Evolutionary conservation across 257 asterid species (phyloP).

Genomic region (Solanum dulcamara): DNA sequence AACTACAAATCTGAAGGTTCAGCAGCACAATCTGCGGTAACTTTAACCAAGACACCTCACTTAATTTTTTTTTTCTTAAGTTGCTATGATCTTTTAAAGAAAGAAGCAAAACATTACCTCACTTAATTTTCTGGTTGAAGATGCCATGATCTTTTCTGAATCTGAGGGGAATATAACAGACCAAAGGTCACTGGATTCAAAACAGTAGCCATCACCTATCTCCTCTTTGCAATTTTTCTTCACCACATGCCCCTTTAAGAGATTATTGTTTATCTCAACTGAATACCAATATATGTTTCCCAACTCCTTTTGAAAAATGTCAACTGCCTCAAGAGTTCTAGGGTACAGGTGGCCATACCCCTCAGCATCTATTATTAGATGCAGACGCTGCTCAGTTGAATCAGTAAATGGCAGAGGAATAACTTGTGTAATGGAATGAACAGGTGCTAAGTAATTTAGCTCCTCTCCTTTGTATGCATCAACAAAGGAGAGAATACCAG

Average conservation of each 20-base stretch:
- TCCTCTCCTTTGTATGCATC: slow-evolving; percentile 86
- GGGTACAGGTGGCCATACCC: slow-evolving; percentile 69
- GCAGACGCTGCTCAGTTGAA: slow-evolving; percentile 77
- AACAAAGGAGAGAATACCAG: slow-evolving; percentile 72
- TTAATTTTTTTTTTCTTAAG: background rate
- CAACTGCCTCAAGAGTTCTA: slow-evolving; percentile 76
- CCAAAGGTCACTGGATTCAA: slow-evolving; percentile 61
- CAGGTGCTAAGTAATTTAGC: slow-evolving; percentile 40
- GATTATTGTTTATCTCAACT: slow-evolving; percentile 46
- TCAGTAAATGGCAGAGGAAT: slow-evolving; percentile 81
- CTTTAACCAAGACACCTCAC: background rate
- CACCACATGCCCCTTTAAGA: slow-evolving; percentile 69
- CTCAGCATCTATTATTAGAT: slow-evolving; percentile 61
- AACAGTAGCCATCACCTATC: slow-evolving; percentile 57
- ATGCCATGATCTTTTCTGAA: slow-evolving; percentile 74
- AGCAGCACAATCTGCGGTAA: background rate
- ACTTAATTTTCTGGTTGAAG: slow-evolving; percentile 60
- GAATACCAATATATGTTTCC: slow-evolving; percentile 89
- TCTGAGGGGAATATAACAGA: slow-evolving; percentile 80
- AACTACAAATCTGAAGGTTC: background rate
- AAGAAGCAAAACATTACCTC: slow-evolving; percentile 46
- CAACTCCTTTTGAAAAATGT: slow-evolving; percentile 46
- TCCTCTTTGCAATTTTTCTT: slow-evolving; percentile 40
- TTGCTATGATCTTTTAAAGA: background rate
- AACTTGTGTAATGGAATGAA: slow-evolving; percentile 64